These are phyloP conservation scores for Backusella parvicylindrica DNA, from an alignment of 192 early-diverging fungal species.

Conservation along the genomic window DNA sequence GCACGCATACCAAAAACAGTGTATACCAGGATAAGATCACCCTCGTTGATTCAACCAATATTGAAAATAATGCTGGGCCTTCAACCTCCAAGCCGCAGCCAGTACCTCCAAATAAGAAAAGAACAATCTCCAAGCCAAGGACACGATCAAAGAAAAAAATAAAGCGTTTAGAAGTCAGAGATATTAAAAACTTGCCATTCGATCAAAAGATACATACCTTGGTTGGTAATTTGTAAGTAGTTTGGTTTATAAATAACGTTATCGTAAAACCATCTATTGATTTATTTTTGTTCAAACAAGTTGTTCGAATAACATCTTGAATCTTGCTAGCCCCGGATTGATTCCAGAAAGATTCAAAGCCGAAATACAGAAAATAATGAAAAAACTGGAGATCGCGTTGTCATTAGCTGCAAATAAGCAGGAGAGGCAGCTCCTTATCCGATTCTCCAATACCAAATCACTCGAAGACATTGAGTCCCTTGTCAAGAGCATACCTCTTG, in stretches of 20 bases:
- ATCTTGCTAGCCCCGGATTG: constrained; percentile 1
- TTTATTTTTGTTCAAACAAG: constrained; percentile 10
- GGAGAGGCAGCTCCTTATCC: neutral
- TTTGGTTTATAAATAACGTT: constrained; percentile 5
- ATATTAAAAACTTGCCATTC: neutral
- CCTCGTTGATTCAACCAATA: constrained; percentile 6
- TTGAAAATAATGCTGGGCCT: neutral
- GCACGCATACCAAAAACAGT: neutral
- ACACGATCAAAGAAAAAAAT: constrained; percentile 2
- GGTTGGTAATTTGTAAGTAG: constrained; percentile 1
- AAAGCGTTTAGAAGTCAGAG: neutral
- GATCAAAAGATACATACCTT: neutral
- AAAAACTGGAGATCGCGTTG: neutral
- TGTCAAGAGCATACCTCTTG: constrained; percentile 9
- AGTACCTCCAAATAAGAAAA: constrained; percentile 1
- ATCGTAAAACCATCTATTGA: constrained; percentile 2
- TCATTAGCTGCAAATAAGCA: neutral
- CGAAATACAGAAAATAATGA: constrained; percentile 2
- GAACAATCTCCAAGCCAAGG: constrained; percentile 4
- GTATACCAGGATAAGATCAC: constrained; percentile 9
- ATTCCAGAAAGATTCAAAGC: constrained; percentile 2
- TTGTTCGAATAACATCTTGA: neutral
- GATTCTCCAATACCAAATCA: neutral
- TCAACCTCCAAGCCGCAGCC: constrained; percentile 3
- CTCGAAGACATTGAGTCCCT: neutral